Evolutionary conservation across 139 green algal genomes (phyloP), one percentile per base, ranked within the genome.

Genomic region (Marvania coccoides): DNA sequence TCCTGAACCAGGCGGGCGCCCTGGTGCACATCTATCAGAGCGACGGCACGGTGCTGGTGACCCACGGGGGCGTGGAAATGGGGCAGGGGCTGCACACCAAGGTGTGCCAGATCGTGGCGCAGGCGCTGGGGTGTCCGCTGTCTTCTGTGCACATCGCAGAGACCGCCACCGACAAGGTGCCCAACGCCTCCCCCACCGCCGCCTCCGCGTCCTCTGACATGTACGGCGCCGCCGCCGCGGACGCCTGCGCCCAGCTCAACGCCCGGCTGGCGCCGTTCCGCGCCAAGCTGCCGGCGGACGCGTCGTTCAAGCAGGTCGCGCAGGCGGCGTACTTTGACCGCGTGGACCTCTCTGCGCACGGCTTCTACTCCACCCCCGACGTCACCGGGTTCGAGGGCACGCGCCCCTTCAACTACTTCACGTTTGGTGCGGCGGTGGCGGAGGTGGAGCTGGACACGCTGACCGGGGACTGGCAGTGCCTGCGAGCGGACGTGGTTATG

Each of bases 1-100:
- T 71, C 59, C 48, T 86, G 13, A 85, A 85, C 58, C 83, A 92
- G 73, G 91, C 79, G 3, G 93, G 87, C 1, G 87, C 92, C 30
- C 79, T 98, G 69, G 92, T 98, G 70, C 91, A 98, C 74, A 63
- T 96, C 29, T 97, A 96, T 74, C 85, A 83, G 38, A 57, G 53
- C 48, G 93, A 98, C 47, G 93, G 93, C 59, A 95, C 85, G 0
- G 90, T 95, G 45, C 76, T 97, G 65, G 89, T 98, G 12, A 95
- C 89, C 1, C 93, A 98, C 55, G 91, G 93, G 4, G 93, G 93
- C 9, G 91, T 98, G 65, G 93, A 98, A 85, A 98, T 98, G 93
- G 93, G 93, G 0, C 93, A 98, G 83, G 93, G 93, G 5, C 84
- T 98, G 67, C 93, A 97, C 83, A 98, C 91, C 58, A 98, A 98